Evolutionary conservation across 2,329 filamentous ascomycete genomes (phyloP).

Genomic region (Rhynchosporium agropyri): DNA sequence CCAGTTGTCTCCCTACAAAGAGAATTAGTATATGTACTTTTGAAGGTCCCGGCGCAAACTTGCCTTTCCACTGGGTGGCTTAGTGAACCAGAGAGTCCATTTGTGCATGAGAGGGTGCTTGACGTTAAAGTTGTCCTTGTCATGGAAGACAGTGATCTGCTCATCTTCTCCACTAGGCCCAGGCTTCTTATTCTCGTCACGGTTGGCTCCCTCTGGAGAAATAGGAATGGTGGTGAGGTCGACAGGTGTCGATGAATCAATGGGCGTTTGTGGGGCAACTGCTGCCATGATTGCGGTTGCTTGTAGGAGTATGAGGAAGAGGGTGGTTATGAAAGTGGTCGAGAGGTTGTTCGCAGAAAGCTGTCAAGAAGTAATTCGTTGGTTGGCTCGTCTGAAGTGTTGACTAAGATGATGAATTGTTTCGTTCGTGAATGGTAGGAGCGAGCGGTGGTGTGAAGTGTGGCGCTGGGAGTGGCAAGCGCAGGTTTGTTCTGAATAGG

Average conservation of each 20-base stretch:
- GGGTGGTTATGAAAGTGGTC: not conserved
- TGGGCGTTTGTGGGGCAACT: constrained; percentile 32
- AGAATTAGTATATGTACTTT: constrained; percentile 33
- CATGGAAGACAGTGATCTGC: constrained; percentile 92
- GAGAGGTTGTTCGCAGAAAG: not conserved
- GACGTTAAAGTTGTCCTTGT: constrained; percentile 98
- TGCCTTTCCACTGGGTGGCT: constrained; percentile 94
- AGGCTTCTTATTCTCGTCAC: constrained; percentile 48
- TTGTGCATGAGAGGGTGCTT: constrained; percentile 97
- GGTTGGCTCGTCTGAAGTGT: not conserved
- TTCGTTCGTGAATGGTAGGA: constrained; percentile 3
- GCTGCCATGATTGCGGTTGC: constrained; percentile 35
- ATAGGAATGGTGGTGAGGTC: constrained; percentile 70
- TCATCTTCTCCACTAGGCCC: constrained; percentile 56
- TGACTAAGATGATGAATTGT: not conserved
- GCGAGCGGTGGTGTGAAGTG: constrained; percentile 2
- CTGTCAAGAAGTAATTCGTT: not conserved
- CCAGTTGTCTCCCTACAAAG: constrained; percentile 87
- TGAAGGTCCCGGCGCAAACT: constrained; percentile 10
- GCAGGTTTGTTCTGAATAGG: constrained; percentile 16
- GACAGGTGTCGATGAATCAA: constrained; percentile 53
- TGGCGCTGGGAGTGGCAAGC: constrained; percentile 14
- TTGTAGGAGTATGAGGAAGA: not conserved
- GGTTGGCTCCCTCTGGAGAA: constrained; percentile 64
- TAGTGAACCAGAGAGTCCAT: constrained; percentile 99